Base-by-base conservation (phyloP, 1,284 basidiomycete species). In the Ustilago xerochloae region DNA sequence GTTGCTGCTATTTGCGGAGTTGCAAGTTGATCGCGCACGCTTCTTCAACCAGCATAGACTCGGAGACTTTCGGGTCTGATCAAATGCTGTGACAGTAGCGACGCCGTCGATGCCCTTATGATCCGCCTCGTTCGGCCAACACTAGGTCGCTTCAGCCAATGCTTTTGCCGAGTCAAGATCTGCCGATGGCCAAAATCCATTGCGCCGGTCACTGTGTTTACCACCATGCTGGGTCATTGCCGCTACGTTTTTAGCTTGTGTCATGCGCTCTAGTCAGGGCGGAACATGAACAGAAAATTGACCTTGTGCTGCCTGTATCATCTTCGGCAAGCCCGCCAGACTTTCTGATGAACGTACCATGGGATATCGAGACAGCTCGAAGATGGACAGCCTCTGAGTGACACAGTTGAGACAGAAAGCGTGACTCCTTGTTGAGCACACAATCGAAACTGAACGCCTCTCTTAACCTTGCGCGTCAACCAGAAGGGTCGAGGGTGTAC, bases 111-210 rank as follows among this genome's bases (percentile, higher is more conserved):
- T 43, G 41, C 22, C 6, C 22, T 7, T 43, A n/a, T 1, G 41
- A 24, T 8, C 22, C 9, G 41, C 7, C 26, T 16, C 20, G 32
- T 30, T 22, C 12, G n/a, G 45, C 28, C 45, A 47, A 30, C 26
- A 43, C 20, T 8, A 47, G n/a, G 38, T 18, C 7, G 38, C 38
- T 18, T 39, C 38, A 39, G 38, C 38, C 41, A 24, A 24, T 32
- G 45, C 28, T 28, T 47, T 30, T 29, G 47, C 47, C 47, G 32
- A 33, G 47, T 49, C 30, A 33, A 22, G 47, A 49, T 49, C 47
- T 49, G 47, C 30, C 20, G 32, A 32, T 33, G 12, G 30, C n/a
- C n/a, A n/a, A n/a, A n/a, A 49, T 7, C 29, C 6, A 49, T 49
- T 30, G 29, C 29, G 30, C 47, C 47, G 32, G 47, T 24, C 47